Evolutionary conservation across 2,329 filamentous ascomycete genomes (phyloP), one percentile per base, ranked within the genome.

Genomic region (Aspergillus tanneri): DNA sequence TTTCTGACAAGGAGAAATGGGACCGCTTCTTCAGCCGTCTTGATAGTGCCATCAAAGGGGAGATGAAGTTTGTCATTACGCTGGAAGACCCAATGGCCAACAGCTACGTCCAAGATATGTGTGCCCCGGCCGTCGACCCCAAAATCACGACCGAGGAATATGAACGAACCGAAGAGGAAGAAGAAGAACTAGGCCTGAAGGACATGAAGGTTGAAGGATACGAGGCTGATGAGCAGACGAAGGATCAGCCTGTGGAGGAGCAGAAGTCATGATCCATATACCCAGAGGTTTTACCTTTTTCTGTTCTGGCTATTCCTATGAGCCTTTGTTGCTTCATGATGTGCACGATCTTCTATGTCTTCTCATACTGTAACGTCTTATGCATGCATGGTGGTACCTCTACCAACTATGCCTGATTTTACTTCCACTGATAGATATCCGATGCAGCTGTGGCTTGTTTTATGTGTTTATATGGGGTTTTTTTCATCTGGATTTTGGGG

Each of bases 161-260:
- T 68, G 82, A 87, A 50, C 81, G 93, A 52, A 96, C 92, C 0
- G 84, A 86, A 0, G 88, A 96, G 68, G 93, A 99, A 66, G 89
- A 96, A 72, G 93, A 99, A 63, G 89, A 96, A 50, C 75, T 99
- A 9, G 93, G 93, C 0, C 73, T 99, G 56, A 84, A 77, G 50
- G 93, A 99, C 65, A 99, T 99, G 85, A 93, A 92, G 78, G 84
- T 85, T 0, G 91, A 97, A 68, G 85, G 84, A 0, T 97, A 99
- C 64, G 86, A 86, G 68, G 76, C 83, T 44, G 79, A 83, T 53
- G 56, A 45, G 6, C 50, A 60, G 36, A 53, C 59, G 21, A 47
- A 60, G 46, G 50, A 53, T 11, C 49, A 53, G 39, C 47, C 43
- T 27, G 48, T 43, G 38, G 58, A 65, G 37, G 58, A 66, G 47